A percentile compares a stretch with the other conserved stretches of the same genome.
Conservation (phyloP, 2,329 filamentous ascomycete species). For the Diaporthe caulivora region DNA sequence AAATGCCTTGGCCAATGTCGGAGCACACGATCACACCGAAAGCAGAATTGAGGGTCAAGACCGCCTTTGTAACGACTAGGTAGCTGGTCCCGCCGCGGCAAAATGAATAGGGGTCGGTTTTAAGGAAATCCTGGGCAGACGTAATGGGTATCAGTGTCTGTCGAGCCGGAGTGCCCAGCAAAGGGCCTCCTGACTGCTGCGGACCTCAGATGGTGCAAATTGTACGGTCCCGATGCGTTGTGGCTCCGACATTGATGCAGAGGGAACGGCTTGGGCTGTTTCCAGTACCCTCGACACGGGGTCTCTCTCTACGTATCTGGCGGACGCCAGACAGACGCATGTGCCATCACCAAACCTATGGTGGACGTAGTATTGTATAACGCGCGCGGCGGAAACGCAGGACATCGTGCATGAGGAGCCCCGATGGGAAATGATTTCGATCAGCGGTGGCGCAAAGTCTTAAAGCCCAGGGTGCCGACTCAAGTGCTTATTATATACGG, state of each 20-base stretch:
- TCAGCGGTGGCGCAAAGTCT: neutral
- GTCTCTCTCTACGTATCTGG: neutral
- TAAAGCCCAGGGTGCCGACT: neutral
- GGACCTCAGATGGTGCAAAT: neutral
- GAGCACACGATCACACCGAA: neutral
- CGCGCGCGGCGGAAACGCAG: neutral
- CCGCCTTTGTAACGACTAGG: neutral
- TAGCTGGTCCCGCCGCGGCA: slow-evolving; percentile 3
- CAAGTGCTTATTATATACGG: slow-evolving; percentile 26
- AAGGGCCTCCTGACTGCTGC: slow-evolving; percentile 10
- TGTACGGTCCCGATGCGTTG: neutral
- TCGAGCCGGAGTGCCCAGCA: neutral
- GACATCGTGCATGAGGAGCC: neutral
- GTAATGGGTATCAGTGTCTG: slow-evolving; percentile 22
- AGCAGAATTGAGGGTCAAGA: neutral
- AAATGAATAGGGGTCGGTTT: slow-evolving; percentile 14
- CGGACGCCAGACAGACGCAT: neutral
- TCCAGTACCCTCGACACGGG: neutral
- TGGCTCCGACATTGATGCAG: neutral
- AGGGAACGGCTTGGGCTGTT: neutral
- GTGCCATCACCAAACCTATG: neutral
- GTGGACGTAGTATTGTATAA: neutral
- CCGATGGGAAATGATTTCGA: slow-evolving; percentile 12
- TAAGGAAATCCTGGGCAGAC: slow-evolving; percentile 23
- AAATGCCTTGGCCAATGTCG: neutral